Percentiles rank a stretch among this genome's conserved stretches.
Conservation (phyloP, 192 early-diverging fungal genomes). For the Powellomyces hirtus region DNA sequence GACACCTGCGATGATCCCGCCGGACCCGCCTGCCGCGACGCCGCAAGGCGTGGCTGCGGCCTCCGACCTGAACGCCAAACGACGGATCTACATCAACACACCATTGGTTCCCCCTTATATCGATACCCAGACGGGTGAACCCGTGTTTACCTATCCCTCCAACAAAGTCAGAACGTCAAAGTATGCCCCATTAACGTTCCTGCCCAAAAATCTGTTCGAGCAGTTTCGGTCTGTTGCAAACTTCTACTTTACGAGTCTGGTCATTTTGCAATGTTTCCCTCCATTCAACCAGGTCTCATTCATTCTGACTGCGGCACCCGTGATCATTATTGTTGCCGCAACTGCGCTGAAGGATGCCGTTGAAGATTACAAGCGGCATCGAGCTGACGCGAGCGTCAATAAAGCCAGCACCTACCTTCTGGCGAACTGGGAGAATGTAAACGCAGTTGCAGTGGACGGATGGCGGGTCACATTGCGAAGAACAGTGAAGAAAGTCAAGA, state of each 20-base stretch:
- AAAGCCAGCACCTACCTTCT: conserved; percentile 60
- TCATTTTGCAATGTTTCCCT: conserved; percentile 78
- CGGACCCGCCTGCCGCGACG: conserved; percentile 19
- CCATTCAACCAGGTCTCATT: conserved; percentile 57
- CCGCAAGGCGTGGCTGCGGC: conserved; percentile 25
- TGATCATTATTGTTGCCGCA: conserved; percentile 46
- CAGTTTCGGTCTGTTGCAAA: conserved; percentile 96
- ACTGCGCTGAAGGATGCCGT: conserved; percentile 69
- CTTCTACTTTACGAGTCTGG: conserved; percentile 84
- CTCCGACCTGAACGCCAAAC: conserved; percentile 28
- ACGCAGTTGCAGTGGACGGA: conserved; percentile 35
- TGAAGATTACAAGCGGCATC: conserved; percentile 86
- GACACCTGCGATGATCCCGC: not conserved
- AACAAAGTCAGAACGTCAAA: conserved; percentile 80
- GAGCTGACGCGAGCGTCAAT: conserved; percentile 82
- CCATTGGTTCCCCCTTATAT: conserved; percentile 6
- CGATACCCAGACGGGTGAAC: conserved; percentile 8
- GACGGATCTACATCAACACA: conserved; percentile 24
- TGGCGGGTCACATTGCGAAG: conserved; percentile 5
- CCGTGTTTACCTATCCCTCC: conserved; percentile 11
- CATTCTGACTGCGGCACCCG: conserved; percentile 44
- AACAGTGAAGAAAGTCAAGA: not conserved
- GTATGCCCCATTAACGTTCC: conserved; percentile 85
- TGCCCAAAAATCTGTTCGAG: conserved; percentile 95
- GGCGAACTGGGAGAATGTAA: conserved; percentile 61